Percentiles rank a stretch among this genome's conserved stretches.
These are phyloP conservation scores for Penicillium desertorum DNA, from an alignment of 495 filamentous ascomycete species.

Conservation along the genomic window DNA sequence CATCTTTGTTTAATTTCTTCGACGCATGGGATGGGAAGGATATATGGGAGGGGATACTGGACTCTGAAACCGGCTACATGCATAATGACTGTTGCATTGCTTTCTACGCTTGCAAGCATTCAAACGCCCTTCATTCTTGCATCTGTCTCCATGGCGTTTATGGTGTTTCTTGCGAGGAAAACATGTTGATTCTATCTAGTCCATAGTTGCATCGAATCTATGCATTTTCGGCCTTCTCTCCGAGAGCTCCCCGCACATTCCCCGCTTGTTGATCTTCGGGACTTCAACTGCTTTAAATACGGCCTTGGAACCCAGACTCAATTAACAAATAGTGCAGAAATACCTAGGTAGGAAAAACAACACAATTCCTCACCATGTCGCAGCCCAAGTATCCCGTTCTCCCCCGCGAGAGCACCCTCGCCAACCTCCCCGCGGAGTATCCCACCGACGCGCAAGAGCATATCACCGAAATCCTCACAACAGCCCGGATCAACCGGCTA, in stretches of 20 bases:
- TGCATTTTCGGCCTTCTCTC: slow-evolving; percentile 28
- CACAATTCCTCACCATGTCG: slow-evolving; percentile 21
- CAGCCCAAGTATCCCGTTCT: slow-evolving; percentile 29
- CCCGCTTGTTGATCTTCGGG: slow-evolving; percentile 19
- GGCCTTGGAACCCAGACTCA: neutral
- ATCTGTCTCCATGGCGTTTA: slow-evolving; percentile 29
- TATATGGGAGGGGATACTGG: slow-evolving; percentile 23
- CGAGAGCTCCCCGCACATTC: slow-evolving; percentile 9
- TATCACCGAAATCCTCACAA: slow-evolving; percentile 36
- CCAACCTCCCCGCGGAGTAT: slow-evolving; percentile 36
- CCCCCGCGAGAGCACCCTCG: slow-evolving; percentile 31
- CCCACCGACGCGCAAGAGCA: slow-evolving; percentile 36
- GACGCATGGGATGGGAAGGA: slow-evolving; percentile 20
- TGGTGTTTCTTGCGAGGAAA: slow-evolving; percentile 12
- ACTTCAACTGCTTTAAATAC: neutral
- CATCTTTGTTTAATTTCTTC: slow-evolving; percentile 23
- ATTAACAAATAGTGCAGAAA: neutral
- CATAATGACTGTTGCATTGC: slow-evolving; percentile 24
- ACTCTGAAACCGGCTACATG: slow-evolving; percentile 14
- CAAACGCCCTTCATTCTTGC: slow-evolving; percentile 22
- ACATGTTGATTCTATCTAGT: slow-evolving; percentile 20
- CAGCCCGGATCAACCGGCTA: slow-evolving; percentile 37
- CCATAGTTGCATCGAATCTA: slow-evolving; percentile 22
- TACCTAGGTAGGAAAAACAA: neutral
- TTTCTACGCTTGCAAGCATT: slow-evolving; percentile 24